These are phyloP conservation scores for Diplosphaera chodatii DNA, from an alignment of 139 green algal species.

Conservation along the genomic window DNA sequence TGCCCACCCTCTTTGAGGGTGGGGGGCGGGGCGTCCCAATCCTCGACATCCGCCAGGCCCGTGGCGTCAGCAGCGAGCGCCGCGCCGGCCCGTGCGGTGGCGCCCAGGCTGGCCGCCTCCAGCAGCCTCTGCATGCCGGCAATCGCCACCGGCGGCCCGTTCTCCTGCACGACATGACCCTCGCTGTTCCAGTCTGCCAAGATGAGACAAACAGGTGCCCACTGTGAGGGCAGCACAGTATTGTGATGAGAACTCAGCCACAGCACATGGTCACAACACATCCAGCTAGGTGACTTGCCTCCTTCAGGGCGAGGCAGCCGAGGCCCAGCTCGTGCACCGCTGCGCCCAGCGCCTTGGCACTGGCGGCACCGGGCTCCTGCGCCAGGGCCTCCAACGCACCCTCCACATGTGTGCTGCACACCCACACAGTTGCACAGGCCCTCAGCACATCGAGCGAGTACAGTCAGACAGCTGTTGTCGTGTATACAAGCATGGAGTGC, in stretches of 20 bases:
- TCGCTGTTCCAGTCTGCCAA: too few relatives aligned
- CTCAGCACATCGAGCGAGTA: too few relatives aligned
- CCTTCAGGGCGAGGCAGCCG: constrained; percentile 1
- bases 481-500: too few relatives aligned
- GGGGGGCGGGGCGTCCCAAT: constrained; percentile 1
- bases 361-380: not conserved
- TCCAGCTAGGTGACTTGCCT: not conserved
- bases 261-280: too few relatives aligned
- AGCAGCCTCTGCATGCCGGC: constrained; percentile 6
- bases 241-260: too few relatives aligned
- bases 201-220: too few relatives aligned
- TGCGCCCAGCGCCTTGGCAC: not conserved
- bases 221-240: too few relatives aligned
- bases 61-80: not conserved
- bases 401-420: constrained; percentile 7
- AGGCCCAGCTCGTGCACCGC: constrained; percentile 2
- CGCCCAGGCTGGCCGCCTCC: constrained; percentile 1
- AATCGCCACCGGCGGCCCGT: not conserved
- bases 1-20: constrained; percentile 8
- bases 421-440: too few relatives aligned
- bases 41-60: constrained; percentile 4
- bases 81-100: not conserved
- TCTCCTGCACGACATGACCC: not conserved
- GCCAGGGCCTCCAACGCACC: constrained; percentile 13
- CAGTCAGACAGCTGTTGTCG: too few relatives aligned